Percentiles rank a stretch among this genome's conserved stretches.
These are phyloP conservation scores for Saccharomyces hybrid DNA, from an alignment of 1,139 yeast genomes.

Conservation along the genomic window DNA sequence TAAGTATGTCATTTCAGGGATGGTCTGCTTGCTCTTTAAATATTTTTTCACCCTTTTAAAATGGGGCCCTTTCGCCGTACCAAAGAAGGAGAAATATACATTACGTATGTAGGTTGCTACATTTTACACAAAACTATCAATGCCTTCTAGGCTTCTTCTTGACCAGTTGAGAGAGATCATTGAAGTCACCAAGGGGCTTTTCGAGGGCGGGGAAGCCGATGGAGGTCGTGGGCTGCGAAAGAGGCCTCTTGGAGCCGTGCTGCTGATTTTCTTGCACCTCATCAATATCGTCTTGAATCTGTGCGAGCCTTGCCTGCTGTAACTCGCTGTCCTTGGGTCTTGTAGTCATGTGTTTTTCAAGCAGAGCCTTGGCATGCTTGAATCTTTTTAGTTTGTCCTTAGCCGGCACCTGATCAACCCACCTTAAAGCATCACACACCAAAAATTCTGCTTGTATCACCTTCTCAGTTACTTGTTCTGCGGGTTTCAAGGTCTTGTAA, in stretches of 20 bases:
- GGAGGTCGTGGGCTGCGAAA: slow-evolving; percentile 10
- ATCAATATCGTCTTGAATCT: slow-evolving; percentile 1
- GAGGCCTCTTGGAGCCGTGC: slow-evolving; percentile 2
- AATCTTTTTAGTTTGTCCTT: background rate
- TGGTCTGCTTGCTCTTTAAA: background rate
- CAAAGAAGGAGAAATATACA: slow-evolving; percentile 1
- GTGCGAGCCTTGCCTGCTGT: slow-evolving; percentile 2
- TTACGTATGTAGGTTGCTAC: slow-evolving; percentile 1
- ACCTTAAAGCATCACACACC: background rate
- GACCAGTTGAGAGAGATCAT: slow-evolving; percentile 51
- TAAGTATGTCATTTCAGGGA: background rate
- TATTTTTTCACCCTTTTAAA: background rate
- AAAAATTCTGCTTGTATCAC: background rate
- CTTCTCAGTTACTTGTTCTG: background rate
- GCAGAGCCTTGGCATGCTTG: slow-evolving; percentile 19
- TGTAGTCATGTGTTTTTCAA: slow-evolving; percentile 48
- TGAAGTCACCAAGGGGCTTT: slow-evolving; percentile 33
- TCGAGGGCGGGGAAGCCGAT: slow-evolving; percentile 38
- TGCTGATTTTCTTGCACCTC: slow-evolving; percentile 2
- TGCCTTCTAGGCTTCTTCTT: slow-evolving; percentile 41
- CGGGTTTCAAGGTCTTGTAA: slow-evolving; percentile 27
- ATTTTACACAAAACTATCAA: slow-evolving; percentile 1
- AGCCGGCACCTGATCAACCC: background rate
- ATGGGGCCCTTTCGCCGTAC: background rate
- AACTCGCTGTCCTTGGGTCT: background rate